These are phyloP conservation scores for Grosmannia penicillata DNA, from an alignment of 2,329 filamentous ascomycete species.

Conservation along the genomic window DNA sequence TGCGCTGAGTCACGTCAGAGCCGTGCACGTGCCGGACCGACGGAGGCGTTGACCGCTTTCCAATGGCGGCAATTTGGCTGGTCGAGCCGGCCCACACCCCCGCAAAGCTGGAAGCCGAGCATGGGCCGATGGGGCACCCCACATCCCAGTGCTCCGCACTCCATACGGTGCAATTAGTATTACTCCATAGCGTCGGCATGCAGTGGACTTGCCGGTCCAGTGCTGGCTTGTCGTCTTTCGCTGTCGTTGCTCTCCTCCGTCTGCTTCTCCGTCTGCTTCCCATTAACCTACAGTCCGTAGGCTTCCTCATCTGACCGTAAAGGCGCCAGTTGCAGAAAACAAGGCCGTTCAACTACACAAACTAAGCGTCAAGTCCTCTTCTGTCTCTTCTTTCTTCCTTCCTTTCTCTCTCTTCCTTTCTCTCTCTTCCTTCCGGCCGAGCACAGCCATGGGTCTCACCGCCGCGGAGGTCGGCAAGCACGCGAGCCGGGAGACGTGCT, in stretches of 20 bases:
- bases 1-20: no score
- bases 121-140: background rate
- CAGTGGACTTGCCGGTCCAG: no score
- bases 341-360: no score
- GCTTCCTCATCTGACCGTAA: no score
- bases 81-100: background rate
- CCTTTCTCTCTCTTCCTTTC: background rate
- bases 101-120: constrained; percentile 1
- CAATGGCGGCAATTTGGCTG: background rate
- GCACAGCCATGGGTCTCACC: constrained; percentile 11
- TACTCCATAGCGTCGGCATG: no score
- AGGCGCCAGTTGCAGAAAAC: no score
- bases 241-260: background rate
- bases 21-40: no score
- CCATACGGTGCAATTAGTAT: no score
- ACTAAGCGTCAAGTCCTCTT: background rate
- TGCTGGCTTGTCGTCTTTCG: background rate
- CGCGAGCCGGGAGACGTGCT: constrained; percentile 19
- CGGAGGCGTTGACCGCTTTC: background rate
- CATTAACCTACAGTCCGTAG: no score
- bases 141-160: no score
- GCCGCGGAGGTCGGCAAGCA: constrained; percentile 21
- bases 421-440: background rate
- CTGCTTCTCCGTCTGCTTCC: no score
- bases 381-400: background rate